These are phyloP conservation scores for Botrytis galanthina DNA, from an alignment of 2,329 filamentous ascomycete genomes.

Conservation along the genomic window DNA sequence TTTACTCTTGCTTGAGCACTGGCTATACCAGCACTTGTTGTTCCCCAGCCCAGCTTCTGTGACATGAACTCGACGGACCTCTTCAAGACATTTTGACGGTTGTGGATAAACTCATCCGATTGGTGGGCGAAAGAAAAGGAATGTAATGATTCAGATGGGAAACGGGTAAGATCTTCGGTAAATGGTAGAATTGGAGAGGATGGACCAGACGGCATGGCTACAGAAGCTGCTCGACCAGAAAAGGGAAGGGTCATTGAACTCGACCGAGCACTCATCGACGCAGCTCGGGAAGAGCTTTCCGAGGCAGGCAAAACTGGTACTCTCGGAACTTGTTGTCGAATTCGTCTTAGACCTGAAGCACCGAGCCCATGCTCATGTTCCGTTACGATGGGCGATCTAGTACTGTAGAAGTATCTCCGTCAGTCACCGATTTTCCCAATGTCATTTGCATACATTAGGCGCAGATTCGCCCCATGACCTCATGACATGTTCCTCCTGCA, in stretches of 20 bases:
- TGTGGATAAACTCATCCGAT: slow-evolving; percentile 88
- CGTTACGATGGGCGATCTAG: slow-evolving; percentile 75
- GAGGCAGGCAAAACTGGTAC: slow-evolving; percentile 65
- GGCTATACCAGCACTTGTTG: slow-evolving; percentile 71
- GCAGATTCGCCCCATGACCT: slow-evolving; percentile 1
- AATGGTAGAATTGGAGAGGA: slow-evolving; percentile 69
- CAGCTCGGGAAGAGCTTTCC: slow-evolving; percentile 59
- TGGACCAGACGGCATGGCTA: slow-evolving; percentile 50
- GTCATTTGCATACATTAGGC: not conserved
- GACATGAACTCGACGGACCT: slow-evolving; percentile 91
- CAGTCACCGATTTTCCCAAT: slow-evolving; percentile 23
- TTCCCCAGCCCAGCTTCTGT: slow-evolving; percentile 76
- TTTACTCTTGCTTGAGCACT: slow-evolving; percentile 79
- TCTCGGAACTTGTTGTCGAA: slow-evolving; percentile 79
- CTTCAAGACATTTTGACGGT: slow-evolving; percentile 87
- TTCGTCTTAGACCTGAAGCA: slow-evolving; percentile 83
- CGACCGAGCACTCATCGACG: slow-evolving; percentile 61
- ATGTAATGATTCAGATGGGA: slow-evolving; percentile 93
- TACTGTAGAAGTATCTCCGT: slow-evolving; percentile 28
- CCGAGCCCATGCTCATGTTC: slow-evolving; percentile 88
- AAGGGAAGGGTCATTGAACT: slow-evolving; percentile 65
- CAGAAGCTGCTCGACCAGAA: slow-evolving; percentile 44
- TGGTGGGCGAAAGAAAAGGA: slow-evolving; percentile 98
- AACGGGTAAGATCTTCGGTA: slow-evolving; percentile 84
- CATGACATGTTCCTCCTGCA: not conserved